Base-by-base conservation (phyloP, 2,329 filamentous ascomycete genomes). In the Ascocoryne sarcoides region DNA sequence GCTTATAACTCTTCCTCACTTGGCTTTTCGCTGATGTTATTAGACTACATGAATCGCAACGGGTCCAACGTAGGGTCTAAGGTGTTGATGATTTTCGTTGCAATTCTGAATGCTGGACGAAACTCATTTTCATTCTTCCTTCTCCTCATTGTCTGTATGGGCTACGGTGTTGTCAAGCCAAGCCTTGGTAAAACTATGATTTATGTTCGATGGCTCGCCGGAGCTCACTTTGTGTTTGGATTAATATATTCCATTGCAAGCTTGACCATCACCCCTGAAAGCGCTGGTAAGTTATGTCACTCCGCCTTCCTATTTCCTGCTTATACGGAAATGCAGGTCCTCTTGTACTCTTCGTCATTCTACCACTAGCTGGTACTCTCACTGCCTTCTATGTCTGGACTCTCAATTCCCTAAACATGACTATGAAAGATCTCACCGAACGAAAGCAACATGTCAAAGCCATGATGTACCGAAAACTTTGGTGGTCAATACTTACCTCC, bases 361-460 rank as follows among this genome's bases (percentile, higher is more conserved):
- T 98, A 12, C 92, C 92, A 1, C 73, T 98, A 16, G 89, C 90
- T 3, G 89, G 78, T 34, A 95, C 92, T 0, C 67, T 98, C 48
- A 98, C 92, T 14, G 89, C 85, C 9, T 98, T 98, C 64, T 98
- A 98, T 63, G 85, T 98, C 46, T 98, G 92, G 92, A 98, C 92
- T 0, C 73, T 98, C 49, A 96, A 95, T 67, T 93, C 89, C 16
- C 74, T 98, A 43, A 95, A 90, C 62, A 72, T 82, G 43, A 98
- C 92, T 0, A 90, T 96, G 68, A 96, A 95, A 65, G 90, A 96
- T 56, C 74, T 98, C n/a, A 75, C 84, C 40, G 86, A 95, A 57
- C 82, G 92, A 50, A 95, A 95, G 65, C 92, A 98, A 65, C 82
- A 84, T 54, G 82, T 83, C 54, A 98, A 98, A 62, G 87, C 89